Evolutionary conservation across 441 rosid species (phyloP), one percentile per base, ranked within the genome.

Genomic region (Pelargonium hybrid): DNA sequence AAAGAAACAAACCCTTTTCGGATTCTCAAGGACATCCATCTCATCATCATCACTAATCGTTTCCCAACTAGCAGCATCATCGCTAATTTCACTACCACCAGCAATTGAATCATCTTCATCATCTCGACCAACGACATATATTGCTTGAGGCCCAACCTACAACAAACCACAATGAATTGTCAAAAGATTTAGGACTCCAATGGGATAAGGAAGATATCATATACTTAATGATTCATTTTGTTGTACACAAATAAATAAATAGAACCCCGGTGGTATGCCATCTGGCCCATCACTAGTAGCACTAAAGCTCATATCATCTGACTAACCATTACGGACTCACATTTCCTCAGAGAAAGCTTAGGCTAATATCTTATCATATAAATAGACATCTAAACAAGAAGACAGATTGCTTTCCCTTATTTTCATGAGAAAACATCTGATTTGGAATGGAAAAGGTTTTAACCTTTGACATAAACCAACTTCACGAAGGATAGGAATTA

Each of bases 61-160:
- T 85, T 94, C 98, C 99, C 99, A 94, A 80, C 98, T 92, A 79
- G 93, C 97, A 74, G 87, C 89, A 82, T 80, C 89, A 83, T 86
- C 94, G 74, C 96, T 90, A 70, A 85, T 80, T 78, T 83, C 97
- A 75, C 99, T 94, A 74, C 94, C 97, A 68, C 73, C 92, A 71
- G 86, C 95, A 79, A 83, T 43, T 47, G 98, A 88, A 73, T 86
- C 90, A 75, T 92, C 96, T 66, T 90, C 96, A 71, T 91, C 97
- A 74, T 94, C 97, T 69, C 97, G 88, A 65, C 93, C 96, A 74
- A 94, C 97, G 69, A 92, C 99, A 77, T 85, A 92, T 77, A 94
- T 85, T 81, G 94, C 97, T 78, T 94, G 94, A 80, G 99, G 99
- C 72, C 99, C 99, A 80, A 94, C 99, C 99, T 94, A 79, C 61